These are phyloP conservation scores for Yamadazyma atlantica DNA, from an alignment of 1,139 yeast genomes.

Conservation along the genomic window DNA sequence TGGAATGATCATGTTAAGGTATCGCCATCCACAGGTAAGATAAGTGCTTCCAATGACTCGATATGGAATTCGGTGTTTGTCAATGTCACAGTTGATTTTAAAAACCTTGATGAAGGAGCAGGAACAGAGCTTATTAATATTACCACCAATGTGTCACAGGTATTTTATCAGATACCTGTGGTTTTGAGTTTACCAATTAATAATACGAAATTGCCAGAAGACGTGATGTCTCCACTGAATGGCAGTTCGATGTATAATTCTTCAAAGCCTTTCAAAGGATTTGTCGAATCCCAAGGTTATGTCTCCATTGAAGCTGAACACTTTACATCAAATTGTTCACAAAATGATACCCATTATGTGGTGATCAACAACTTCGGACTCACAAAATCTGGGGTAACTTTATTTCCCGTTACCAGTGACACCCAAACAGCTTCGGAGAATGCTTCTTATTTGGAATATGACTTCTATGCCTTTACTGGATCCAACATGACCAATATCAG, in stretches of 20 bases:
- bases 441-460: conserved; percentile 17
- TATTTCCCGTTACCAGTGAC: conserved; percentile 16
- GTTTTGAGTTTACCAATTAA: conserved; percentile 14
- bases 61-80: conserved; percentile 15
- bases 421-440: conserved; percentile 14
- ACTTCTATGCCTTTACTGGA: conserved; percentile 16
- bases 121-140: conserved; percentile 12
- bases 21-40: conserved; percentile 10
- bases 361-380: conserved; percentile 14
- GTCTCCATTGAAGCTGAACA: conserved; percentile 18
- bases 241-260: conserved; percentile 1
- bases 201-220: conserved; percentile 11
- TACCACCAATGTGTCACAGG: conserved; percentile 12
- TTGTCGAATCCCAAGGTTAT: conserved; percentile 15
- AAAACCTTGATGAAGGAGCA: conserved; percentile 14
- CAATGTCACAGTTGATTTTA: conserved; percentile 16
- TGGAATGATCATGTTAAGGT: conserved; percentile 12
- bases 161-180: conserved; percentile 12
- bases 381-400: conserved; percentile 16
- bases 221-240: not conserved
- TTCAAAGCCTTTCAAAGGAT: conserved; percentile 10
- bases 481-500: conserved; percentile 16
- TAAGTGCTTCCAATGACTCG: conserved; percentile 13
- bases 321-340: conserved; percentile 10
- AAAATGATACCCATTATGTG: conserved; percentile 11